phyloP scores from a whole-genome alignment of 2,329 filamentous ascomycete species.

The Coniella vitis region DNA sequence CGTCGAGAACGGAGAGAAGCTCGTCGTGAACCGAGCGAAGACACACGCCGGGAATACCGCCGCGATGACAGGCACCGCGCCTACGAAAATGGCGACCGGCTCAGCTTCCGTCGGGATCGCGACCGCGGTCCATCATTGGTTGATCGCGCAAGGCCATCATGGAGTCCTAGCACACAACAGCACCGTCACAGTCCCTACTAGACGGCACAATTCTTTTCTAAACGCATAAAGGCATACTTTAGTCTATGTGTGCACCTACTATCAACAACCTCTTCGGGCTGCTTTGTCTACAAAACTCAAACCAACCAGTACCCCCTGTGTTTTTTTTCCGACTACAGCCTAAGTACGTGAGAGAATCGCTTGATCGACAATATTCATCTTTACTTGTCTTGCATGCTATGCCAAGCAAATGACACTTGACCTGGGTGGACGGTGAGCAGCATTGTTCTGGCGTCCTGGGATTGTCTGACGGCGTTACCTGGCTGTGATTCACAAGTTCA shows the following conservation, averaged over 20 bases:
- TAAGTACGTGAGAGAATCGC: neutral
- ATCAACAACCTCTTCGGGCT: too few relatives aligned
- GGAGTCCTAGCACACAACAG: conserved; percentile 24
- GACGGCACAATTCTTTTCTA: neutral
- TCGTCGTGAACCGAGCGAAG: conserved; percentile 18
- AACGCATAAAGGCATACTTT: too few relatives aligned
- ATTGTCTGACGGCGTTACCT: conserved; percentile 14
- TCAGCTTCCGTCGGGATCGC: conserved; percentile 24
- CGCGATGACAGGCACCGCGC: conserved; percentile 23
- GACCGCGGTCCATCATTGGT: conserved; percentile 20
- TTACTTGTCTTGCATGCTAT: neutral
- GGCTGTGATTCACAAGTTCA: conserved; percentile 14
- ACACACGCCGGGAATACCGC: conserved; percentile 25
- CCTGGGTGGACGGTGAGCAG: conserved; percentile 10
- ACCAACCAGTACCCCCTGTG: too few relatives aligned
- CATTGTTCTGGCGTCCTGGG: conserved; percentile 15
- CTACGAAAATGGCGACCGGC: conserved; percentile 25
- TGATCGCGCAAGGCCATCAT: conserved; percentile 22
- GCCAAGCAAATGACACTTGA: neutral
- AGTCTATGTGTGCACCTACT: neutral
- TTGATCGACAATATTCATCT: neutral
- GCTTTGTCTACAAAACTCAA: too few relatives aligned
- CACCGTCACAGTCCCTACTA: conserved; percentile 26
- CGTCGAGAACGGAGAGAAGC: conserved; percentile 16
- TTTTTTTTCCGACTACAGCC: too few relatives aligned